These are phyloP conservation scores for Gamsiella multidivaricata DNA, from an alignment of 192 early-diverging fungal species.

Conservation along the genomic window DNA sequence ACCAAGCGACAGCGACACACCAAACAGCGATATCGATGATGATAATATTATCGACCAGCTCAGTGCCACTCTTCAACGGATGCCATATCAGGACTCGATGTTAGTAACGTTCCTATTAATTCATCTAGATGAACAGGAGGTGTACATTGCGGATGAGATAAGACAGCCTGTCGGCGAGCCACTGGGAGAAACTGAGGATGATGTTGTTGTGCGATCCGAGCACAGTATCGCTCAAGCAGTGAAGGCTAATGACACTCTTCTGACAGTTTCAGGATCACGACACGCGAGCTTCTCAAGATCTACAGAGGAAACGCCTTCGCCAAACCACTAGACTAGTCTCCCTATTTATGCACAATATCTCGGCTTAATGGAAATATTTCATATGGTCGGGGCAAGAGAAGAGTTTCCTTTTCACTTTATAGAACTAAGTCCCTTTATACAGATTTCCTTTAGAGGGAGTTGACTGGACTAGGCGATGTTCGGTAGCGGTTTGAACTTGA, in stretches of 20 bases:
- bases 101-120: not conserved
- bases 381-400: not conserved
- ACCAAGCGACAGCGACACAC: not conserved
- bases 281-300: not conserved
- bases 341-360: not conserved
- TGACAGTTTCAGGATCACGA: constrained; percentile 1
- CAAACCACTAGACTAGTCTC: not conserved
- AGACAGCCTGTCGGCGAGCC: not conserved
- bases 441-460: not conserved
- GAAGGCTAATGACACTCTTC: constrained; percentile 5
- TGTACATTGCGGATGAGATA: not conserved
- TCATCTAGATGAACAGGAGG: not conserved
- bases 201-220: not conserved
- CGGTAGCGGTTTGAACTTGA: too few relatives aligned
- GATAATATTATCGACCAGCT: not conserved
- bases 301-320: not conserved
- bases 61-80: not conserved
- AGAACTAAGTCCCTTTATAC: not conserved
- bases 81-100: not conserved
- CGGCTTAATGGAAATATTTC: not conserved
- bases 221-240: constrained; percentile 1
- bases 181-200: not conserved
- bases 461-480: not conserved
- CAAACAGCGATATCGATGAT: not conserved
- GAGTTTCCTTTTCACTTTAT: not conserved